Evolutionary conservation across 176 grass and related monocot genomes (phyloP).

Genomic region (Phyllostachys edulis): DNA sequence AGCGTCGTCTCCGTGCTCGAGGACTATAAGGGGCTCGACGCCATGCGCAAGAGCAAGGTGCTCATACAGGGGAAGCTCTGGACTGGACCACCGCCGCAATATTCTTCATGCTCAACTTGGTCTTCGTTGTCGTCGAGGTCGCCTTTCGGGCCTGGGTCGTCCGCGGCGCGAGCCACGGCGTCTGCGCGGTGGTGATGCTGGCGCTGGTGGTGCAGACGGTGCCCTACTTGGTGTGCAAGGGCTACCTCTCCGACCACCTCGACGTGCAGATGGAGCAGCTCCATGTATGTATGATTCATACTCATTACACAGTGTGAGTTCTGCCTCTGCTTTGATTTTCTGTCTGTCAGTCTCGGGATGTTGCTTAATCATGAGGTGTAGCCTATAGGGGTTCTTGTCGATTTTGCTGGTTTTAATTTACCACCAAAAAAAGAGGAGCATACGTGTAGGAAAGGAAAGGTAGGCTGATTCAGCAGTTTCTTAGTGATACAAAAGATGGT

Average conservation of each 20-base stretch:
- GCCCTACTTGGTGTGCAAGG: slow-evolving; percentile 91
- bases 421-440: neutral
- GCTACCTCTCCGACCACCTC: slow-evolving; percentile 90
- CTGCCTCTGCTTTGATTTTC: too few relatives aligned
- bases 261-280: slow-evolving; percentile 85
- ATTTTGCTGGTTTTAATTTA: neutral
- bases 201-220: slow-evolving; percentile 80
- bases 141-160: slow-evolving; percentile 56
- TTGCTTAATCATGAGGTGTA: too few relatives aligned
- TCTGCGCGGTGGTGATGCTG: slow-evolving; percentile 61
- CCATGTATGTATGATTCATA: slow-evolving; percentile 50
- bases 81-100: slow-evolving; percentile 28
- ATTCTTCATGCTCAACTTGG: slow-evolving; percentile 61
- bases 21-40: slow-evolving; percentile 70
- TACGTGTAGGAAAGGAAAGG: neutral
- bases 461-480: slow-evolving; percentile 6
- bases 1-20: slow-evolving; percentile 93
- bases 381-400: too few relatives aligned
- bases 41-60: slow-evolving; percentile 71
- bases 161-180: neutral
- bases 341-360: too few relatives aligned
- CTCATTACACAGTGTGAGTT: too few relatives aligned
- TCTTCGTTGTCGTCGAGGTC: slow-evolving; percentile 59
- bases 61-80: slow-evolving; percentile 64
- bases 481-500: neutral